Evolutionary conservation across 2,329 filamentous ascomycete species (phyloP).

Genomic region (Bipolaris bicolor): DNA sequence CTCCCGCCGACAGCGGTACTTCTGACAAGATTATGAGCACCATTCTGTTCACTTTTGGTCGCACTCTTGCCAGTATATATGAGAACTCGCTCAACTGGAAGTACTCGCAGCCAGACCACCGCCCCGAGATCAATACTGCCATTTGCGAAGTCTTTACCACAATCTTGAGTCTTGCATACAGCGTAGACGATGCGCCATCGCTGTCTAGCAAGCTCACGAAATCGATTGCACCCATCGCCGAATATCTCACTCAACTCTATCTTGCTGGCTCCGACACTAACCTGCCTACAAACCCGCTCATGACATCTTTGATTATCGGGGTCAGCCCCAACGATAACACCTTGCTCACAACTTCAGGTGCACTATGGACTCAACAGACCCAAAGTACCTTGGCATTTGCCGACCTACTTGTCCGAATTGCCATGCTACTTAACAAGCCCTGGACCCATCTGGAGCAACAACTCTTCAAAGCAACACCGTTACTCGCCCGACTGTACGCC

Average conservation of each 20-base stretch:
- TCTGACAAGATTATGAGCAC: conserved; percentile 78
- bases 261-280: conserved; percentile 72
- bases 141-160: conserved; percentile 74
- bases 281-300: conserved; percentile 76
- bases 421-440: conserved; percentile 67
- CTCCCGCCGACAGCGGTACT: conserved; percentile 68
- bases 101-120: conserved; percentile 72
- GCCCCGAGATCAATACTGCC: conserved; percentile 69
- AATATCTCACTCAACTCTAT: conserved; percentile 78
- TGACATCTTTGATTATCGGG: conserved; percentile 70
- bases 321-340: conserved; percentile 47
- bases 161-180: conserved; percentile 74
- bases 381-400: conserved; percentile 69
- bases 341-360: conserved; percentile 50
- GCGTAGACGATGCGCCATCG: conserved; percentile 68
- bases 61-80: conserved; percentile 79
- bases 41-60: conserved; percentile 74
- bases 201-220: conserved; percentile 61
- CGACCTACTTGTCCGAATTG: conserved; percentile 72
- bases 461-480: conserved; percentile 78
- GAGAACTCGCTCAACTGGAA: conserved; percentile 88
- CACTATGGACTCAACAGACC: conserved; percentile 65
- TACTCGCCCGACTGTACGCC: conserved; percentile 78
- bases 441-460: conserved; percentile 74
- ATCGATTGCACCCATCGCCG: conserved; percentile 73